These are phyloP conservation scores for Pichia norvegensis DNA, from an alignment of 1,139 yeast genomes.

Conservation along the genomic window DNA sequence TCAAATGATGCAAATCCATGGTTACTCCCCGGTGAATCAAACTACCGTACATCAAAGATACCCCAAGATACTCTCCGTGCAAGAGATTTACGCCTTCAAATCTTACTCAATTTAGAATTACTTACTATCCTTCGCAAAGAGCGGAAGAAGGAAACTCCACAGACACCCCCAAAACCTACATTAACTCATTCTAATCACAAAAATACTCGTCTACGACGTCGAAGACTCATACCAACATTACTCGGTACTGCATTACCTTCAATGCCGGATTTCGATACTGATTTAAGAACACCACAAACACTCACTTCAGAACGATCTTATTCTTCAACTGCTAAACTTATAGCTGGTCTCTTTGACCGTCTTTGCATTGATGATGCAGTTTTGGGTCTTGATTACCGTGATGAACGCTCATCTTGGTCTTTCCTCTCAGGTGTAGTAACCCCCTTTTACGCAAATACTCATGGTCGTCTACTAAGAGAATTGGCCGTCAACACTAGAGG, in stretches of 20 bases:
- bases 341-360: constrained; percentile 23
- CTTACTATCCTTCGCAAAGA: constrained; percentile 15
- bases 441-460: constrained; percentile 26
- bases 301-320: constrained; percentile 7
- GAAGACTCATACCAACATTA: constrained; percentile 27
- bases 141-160: neutral
- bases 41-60: neutral
- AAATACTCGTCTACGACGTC: constrained; percentile 21
- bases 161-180: too few species aligned
- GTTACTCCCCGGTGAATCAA: neutral
- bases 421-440: constrained; percentile 22
- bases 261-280: constrained; percentile 21
- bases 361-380: constrained; percentile 28
- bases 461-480: constrained; percentile 20
- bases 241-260: constrained; percentile 25
- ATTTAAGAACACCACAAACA: constrained; percentile 14
- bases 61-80: constrained; percentile 2
- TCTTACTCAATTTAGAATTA: constrained; percentile 23
- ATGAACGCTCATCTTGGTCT: constrained; percentile 22
- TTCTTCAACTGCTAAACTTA: constrained; percentile 1
- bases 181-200: constrained; percentile 1
- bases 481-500: constrained; percentile 25
- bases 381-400: constrained; percentile 20
- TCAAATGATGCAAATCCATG: neutral
- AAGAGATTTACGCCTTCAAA: constrained; percentile 24